A percentile compares a stretch with the other conserved stretches of the same genome.
Evolutionary conservation across 768 basidiomycete genomes (phyloP).

Genomic region (Trametes meyenii): DNA sequence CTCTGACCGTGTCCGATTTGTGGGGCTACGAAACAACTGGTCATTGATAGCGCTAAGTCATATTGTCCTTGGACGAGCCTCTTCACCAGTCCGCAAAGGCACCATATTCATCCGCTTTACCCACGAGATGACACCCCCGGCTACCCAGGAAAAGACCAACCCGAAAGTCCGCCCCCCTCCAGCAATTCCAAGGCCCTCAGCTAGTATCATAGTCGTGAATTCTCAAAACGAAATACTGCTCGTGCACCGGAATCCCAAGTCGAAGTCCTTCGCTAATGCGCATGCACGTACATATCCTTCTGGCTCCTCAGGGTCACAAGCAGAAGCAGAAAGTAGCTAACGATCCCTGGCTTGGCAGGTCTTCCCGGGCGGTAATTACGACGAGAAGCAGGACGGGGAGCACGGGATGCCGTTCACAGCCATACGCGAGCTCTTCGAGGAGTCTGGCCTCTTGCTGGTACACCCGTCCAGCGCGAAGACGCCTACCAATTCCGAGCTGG

Average conservation of each 20-base stretch:
- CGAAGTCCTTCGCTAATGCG: constrained; percentile 65
- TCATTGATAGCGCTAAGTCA: no score
- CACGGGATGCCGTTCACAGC: constrained; percentile 54
- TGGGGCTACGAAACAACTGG: no score
- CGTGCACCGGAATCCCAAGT: constrained; percentile 68
- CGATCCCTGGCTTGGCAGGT: constrained; percentile 46
- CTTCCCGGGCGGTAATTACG: constrained; percentile 76
- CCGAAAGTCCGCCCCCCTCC: constrained; percentile 2
- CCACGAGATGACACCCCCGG: not conserved
- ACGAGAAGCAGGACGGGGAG: constrained; percentile 59
- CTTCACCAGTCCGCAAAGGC: not conserved
- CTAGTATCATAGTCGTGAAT: constrained; percentile 69
- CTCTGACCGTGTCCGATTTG: no score
- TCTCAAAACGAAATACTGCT: constrained; percentile 66
- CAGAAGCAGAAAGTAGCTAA: not conserved
- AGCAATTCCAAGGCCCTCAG: constrained; percentile 57
- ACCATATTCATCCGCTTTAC: not conserved
- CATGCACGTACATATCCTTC: constrained; percentile 48
- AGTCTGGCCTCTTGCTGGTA: constrained; percentile 68
- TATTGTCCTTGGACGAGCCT: not conserved
- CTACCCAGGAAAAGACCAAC: not conserved
- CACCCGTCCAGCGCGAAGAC: constrained; percentile 35
- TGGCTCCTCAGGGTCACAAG: not conserved
- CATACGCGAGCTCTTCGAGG: constrained; percentile 78
- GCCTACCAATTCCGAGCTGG: constrained; percentile 45